A percentile compares a stretch with the other conserved stretches of the same genome.
These are phyloP conservation scores for Mortierella sp. DNA, from an alignment of 371 early-diverging fungal genomes.

Conservation along the genomic window DNA sequence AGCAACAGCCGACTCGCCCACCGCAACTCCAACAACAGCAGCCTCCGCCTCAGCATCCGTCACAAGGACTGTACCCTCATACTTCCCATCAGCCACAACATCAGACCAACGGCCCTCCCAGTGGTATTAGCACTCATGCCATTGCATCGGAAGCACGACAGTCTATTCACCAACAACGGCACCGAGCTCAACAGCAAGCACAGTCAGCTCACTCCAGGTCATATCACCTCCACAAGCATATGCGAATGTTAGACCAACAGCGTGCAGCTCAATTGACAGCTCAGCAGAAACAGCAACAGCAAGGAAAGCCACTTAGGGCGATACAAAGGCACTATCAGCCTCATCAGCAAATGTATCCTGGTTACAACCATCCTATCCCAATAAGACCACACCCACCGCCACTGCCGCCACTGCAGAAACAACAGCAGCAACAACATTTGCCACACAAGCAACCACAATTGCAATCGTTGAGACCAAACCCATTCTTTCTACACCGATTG, in stretches of 20 bases:
- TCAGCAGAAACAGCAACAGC: slow-evolving; percentile 17
- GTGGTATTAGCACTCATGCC: neutral
- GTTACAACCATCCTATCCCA: slow-evolving; percentile 35
- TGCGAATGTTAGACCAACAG: slow-evolving; percentile 53
- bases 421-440: slow-evolving; percentile 8
- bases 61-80: slow-evolving; percentile 2
- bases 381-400: slow-evolving; percentile 44
- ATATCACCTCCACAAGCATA: slow-evolving; percentile 52
- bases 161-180: slow-evolving; percentile 47
- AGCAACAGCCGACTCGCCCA: slow-evolving; percentile 2
- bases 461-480: slow-evolving; percentile 16
- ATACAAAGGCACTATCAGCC: slow-evolving; percentile 50
- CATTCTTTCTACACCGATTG: slow-evolving; percentile 21
- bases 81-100: slow-evolving; percentile 16
- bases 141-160: slow-evolving; percentile 25
- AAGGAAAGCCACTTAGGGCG: slow-evolving; percentile 3
- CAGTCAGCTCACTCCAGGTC: slow-evolving; percentile 54
- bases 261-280: slow-evolving; percentile 35
- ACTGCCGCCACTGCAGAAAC: slow-evolving; percentile 11
- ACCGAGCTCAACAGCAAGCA: slow-evolving; percentile 51
- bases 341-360: slow-evolving; percentile 54
- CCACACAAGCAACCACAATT: slow-evolving; percentile 9
- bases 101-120: neutral
- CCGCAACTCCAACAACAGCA: slow-evolving; percentile 11
- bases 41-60: neutral